Evolutionary conservation across 805 yeast species (phyloP), one percentile per base, ranked within the genome.

Genomic region (Ogataea corticis): DNA sequence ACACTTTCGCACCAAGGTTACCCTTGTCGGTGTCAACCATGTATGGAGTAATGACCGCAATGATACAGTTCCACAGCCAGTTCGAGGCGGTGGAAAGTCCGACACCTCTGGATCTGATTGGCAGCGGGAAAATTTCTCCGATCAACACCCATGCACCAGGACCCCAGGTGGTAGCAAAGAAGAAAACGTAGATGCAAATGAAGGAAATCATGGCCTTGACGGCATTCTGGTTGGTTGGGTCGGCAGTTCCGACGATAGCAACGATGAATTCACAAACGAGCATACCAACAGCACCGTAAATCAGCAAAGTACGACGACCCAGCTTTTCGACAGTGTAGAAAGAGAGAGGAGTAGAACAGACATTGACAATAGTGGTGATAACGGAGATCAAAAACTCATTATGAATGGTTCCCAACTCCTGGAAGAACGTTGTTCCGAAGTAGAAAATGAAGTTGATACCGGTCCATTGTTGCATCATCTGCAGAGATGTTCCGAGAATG

Each of bases 141-240:
- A 70, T 65, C 45, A 78, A 64, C 38, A 79, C 86, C 91, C 92
- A 87, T 31, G 79, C 81, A 49, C 78, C 80, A 32, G 94, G 90
- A 62, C 92, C 92, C 92, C 94, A 87, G 19, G 92, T 78, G 4
- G 87, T 74, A 7, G 94, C 95, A 69, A 85, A 85, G 63, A 83
- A 82, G 44, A 83, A 81, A 53, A 87, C 83, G 61, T 84, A 87
- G 32, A 75, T 62, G 61, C 83, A 79, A 45, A 77, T 70, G 58
- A 79, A 73, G 10, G 69, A 48, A 49, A 67, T 62, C 66, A 66
- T 62, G 14, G 68, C 69, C 34, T 49, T 51, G 45, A 60, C 66
- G 23, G 69, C 63, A 16, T 50, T 48, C 2, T 44, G 45, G 50
- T 61, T 58, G 15, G 52, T 42, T 28, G 60, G 65, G 42, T 63